These are phyloP conservation scores for Epicoccum sorghinum DNA, from an alignment of 2,329 filamentous ascomycete genomes.

Conservation along the genomic window DNA sequence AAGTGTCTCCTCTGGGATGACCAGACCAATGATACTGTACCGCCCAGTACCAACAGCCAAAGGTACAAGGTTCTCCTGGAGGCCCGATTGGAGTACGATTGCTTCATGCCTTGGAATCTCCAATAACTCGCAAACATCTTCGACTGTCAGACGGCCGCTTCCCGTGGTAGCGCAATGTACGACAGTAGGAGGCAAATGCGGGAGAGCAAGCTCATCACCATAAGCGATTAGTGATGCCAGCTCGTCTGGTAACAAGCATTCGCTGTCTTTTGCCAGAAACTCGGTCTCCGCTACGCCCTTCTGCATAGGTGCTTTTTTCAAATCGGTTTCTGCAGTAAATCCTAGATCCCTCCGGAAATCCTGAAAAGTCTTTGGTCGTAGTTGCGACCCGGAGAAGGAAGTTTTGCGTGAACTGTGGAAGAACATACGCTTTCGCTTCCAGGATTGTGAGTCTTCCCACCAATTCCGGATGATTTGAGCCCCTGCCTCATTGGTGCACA, in stretches of 20 bases:
- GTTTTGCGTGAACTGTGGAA: constrained; percentile 15
- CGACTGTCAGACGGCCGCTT: constrained; percentile 44
- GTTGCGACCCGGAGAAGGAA: constrained; percentile 14
- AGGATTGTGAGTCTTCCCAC: constrained; percentile 69
- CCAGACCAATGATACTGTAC: constrained; percentile 76
- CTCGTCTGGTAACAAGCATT: constrained; percentile 26
- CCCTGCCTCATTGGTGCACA: constrained; percentile 76
- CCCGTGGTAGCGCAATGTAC: constrained; percentile 45
- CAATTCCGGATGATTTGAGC: constrained; percentile 73
- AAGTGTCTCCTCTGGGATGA: constrained; percentile 59
- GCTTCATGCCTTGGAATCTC: constrained; percentile 44
- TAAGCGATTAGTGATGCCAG: constrained; percentile 36
- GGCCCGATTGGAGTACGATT: constrained; percentile 56
- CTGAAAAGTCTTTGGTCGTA: constrained; percentile 25
- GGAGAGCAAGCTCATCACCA: constrained; percentile 31
- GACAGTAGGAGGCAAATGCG: constrained; percentile 32
- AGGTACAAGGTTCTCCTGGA: constrained; percentile 48
- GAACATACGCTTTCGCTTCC: constrained; percentile 48
- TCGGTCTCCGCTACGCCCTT: neutral
- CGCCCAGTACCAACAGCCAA: constrained; percentile 60
- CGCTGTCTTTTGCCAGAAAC: constrained; percentile 10
- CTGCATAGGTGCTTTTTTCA: constrained; percentile 10
- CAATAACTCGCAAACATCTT: constrained; percentile 46
- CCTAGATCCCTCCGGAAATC: constrained; percentile 27
- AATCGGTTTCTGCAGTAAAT: constrained; percentile 14